Conservation (phyloP, 1,284 basidiomycete genomes). For the Mycena citricolor region DNA sequence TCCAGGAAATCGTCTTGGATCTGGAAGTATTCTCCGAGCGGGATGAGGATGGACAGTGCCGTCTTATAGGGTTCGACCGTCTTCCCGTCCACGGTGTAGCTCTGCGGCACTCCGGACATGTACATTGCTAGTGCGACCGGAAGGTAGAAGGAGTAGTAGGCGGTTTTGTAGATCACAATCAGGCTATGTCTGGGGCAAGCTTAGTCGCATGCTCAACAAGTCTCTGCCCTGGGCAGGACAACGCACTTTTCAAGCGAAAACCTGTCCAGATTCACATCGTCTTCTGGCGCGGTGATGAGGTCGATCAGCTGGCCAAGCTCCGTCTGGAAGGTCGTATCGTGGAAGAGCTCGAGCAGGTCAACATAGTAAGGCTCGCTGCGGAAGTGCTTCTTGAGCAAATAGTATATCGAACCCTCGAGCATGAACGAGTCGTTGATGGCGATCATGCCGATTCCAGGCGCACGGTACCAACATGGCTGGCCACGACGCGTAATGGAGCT, state of each 20-base stretch:
- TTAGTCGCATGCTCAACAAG: slow-evolving; percentile 5
- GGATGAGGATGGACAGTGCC: slow-evolving; percentile 85
- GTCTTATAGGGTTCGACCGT: slow-evolving; percentile 66
- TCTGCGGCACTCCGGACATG: slow-evolving; percentile 58
- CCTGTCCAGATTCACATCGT: slow-evolving; percentile 81
- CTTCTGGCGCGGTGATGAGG: slow-evolving; percentile 92
- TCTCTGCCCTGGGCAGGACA: neutral
- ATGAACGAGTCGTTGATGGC: slow-evolving; percentile 98
- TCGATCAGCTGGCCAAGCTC: slow-evolving; percentile 97
- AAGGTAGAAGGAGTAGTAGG: slow-evolving; percentile 98
- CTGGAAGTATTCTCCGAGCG: slow-evolving; percentile 98
- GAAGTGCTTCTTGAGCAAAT: slow-evolving; percentile 88
- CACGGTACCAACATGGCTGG: slow-evolving; percentile 96
- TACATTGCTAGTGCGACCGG: slow-evolving; percentile 95
- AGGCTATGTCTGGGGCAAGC: slow-evolving; percentile 69
- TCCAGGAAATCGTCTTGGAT: slow-evolving; percentile 98
- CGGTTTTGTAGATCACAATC: slow-evolving; percentile 98
- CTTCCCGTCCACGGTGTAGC: slow-evolving; percentile 32
- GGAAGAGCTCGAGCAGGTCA: slow-evolving; percentile 90
- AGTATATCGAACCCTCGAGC: slow-evolving; percentile 94
- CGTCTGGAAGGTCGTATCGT: slow-evolving; percentile 91
- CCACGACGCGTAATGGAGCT: slow-evolving; percentile 90
- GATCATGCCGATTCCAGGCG: slow-evolving; percentile 77
- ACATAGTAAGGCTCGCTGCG: slow-evolving; percentile 81
- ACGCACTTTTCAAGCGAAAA: slow-evolving; percentile 84